Evolutionary conservation across 2,329 filamentous ascomycete species (phyloP).

Genomic region (Clonostachys rosea): DNA sequence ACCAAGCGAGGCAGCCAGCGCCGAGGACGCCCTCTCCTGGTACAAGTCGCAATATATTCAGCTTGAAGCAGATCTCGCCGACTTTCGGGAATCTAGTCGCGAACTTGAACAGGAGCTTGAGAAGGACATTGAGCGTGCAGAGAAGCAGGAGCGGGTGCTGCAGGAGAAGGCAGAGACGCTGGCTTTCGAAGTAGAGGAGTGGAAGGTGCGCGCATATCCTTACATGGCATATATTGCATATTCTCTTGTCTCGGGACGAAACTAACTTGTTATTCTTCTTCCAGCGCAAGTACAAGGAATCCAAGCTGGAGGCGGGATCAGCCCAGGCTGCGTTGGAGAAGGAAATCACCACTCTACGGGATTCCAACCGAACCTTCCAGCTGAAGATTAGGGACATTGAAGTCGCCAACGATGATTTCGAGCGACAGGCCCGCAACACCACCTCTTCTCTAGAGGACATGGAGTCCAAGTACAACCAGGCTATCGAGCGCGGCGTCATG

Average conservation of each 20-base stretch:
- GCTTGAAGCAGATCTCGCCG: constrained; percentile 83
- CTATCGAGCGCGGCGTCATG: constrained; percentile 88
- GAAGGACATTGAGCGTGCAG: constrained; percentile 91
- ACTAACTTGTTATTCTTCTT: background rate
- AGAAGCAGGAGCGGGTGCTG: constrained; percentile 83
- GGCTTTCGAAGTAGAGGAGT: constrained; percentile 90
- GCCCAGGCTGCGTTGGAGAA: constrained; percentile 88
- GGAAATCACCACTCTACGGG: constrained; percentile 88
- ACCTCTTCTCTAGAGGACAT: constrained; percentile 94
- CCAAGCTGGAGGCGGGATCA: constrained; percentile 79
- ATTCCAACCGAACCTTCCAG: constrained; percentile 76
- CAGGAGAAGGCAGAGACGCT: constrained; percentile 83
- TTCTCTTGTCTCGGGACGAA: too few relatives aligned
- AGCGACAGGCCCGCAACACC: constrained; percentile 92
- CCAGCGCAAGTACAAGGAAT: constrained; percentile 92
- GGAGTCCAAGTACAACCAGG: constrained; percentile 93
- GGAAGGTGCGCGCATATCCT: constrained; percentile 75
- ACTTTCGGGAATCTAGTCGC: constrained; percentile 91
- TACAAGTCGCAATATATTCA: constrained; percentile 96
- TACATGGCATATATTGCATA: background rate
- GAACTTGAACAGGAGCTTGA: constrained; percentile 93
- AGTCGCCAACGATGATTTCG: constrained; percentile 97
- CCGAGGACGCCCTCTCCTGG: constrained; percentile 79
- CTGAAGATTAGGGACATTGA: constrained; percentile 89
- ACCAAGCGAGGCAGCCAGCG: constrained; percentile 45